Evolutionary conservation across 768 basidiomycete genomes (phyloP), one percentile per base, ranked within the genome.

Genomic region (Mycena olivaceomarginata): DNA sequence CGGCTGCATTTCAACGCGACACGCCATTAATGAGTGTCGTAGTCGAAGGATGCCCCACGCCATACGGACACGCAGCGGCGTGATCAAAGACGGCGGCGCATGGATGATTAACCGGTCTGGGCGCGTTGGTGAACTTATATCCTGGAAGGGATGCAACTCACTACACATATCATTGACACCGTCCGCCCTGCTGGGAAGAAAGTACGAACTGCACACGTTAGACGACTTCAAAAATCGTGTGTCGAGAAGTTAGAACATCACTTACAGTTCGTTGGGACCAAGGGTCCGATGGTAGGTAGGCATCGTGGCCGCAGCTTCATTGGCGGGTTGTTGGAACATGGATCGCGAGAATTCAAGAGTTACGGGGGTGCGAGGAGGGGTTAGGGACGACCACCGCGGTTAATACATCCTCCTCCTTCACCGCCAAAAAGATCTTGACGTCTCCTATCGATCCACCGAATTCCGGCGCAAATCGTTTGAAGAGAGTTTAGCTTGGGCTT

Each of bases 31-130:
- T 0, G 91, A 89, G 77, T 93, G 92, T 0, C 89, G 86, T 10
- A 87, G 77, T 15, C 91, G 86, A 37, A 92, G 82, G 46, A 91
- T 88, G 1, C 91, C 89, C 92, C 92, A 93, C 1, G 87, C 87
- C 22, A 85, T 76, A 31, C 80, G 82, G 18, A 93, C 82, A 8
- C 92, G 87, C 0, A 80, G 77, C 9, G 85, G 84, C 2, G 77
- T 80, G 37, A 91, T 73, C 41, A 89, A 76, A 20, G 72, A 67
- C 7, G 82, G 75, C 0, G 87, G 85, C 5, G 90, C 88, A 22
- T 77, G 79, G 82, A 93, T 88, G 6, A 87, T 87, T 65, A 92
- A 85, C 75, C 92, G 91, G 16, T 91, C 77, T 78, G 73, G 12
- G 20, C 37, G 39, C 13, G 39, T 72, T 25, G 56, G 41, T 48